Conservation (phyloP, 1,284 basidiomycete genomes). For the Phylloporus sp. region DNA sequence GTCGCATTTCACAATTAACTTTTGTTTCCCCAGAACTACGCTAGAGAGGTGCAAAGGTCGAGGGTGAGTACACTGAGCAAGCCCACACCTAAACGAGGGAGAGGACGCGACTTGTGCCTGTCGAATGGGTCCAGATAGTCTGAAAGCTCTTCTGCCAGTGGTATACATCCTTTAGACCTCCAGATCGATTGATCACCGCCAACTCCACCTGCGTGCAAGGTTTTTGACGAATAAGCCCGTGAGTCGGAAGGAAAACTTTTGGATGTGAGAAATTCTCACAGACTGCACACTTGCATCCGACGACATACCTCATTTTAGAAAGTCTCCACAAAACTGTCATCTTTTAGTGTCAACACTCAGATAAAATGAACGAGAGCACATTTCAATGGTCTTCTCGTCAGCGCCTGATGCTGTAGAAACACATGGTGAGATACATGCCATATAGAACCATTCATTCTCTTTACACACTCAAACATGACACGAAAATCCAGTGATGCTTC, state of each 20-base stretch:
- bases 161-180: constrained; percentile 16
- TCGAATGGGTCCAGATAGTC: constrained; percentile 8
- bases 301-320: constrained; percentile 34
- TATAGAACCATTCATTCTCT: background rate
- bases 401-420: background rate
- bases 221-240: background rate
- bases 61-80: background rate
- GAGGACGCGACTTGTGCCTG: constrained; percentile 6
- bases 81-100: background rate
- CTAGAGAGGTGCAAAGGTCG: background rate
- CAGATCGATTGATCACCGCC: too few species aligned
- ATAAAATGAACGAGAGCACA: background rate
- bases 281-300: constrained; percentile 10
- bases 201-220: too few species aligned
- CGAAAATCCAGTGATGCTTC: constrained; percentile 14
- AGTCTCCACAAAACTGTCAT: constrained; percentile 14
- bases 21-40: background rate
- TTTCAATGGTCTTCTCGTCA: background rate
- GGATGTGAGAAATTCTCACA: constrained; percentile 23
- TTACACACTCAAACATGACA: constrained; percentile 8
- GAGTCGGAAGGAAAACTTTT: background rate
- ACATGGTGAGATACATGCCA: background rate
- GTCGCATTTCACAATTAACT: background rate
- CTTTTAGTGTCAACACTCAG: background rate
- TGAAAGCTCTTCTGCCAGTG: constrained; percentile 9